Evolutionary conservation across 2,329 filamentous ascomycete species (phyloP).

Genomic region (Cladosporium oxysporum): DNA sequence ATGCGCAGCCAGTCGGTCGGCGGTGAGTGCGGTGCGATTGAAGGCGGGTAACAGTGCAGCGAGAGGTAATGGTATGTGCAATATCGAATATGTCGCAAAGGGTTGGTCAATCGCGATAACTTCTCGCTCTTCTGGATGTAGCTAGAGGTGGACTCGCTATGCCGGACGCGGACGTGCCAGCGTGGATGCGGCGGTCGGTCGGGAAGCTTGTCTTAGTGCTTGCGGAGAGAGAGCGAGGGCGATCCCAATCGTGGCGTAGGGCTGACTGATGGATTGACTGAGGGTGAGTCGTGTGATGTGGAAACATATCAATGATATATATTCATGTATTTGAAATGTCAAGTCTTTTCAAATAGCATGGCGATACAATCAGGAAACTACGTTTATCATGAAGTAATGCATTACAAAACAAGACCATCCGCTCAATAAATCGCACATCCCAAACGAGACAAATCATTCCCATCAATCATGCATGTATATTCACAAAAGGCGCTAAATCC

Average conservation of each 20-base stretch:
- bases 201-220: constrained; percentile 4
- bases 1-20: neutral
- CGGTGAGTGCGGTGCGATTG: neutral
- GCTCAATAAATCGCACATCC: neutral
- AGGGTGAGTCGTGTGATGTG: neutral
- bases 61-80: neutral
- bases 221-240: neutral
- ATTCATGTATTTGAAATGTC: neutral
- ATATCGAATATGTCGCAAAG: neutral
- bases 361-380: neutral
- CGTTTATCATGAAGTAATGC: neutral
- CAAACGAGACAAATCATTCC: neutral
- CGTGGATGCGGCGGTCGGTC: constrained; percentile 6
- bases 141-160: neutral
- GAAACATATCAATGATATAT: neutral
- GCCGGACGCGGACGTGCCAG: neutral
- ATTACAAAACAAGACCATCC: neutral
- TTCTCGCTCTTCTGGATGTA: neutral
- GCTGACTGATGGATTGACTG: neutral
- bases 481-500: neutral
- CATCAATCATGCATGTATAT: neutral
- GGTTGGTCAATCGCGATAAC: neutral
- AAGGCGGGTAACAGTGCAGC: neutral
- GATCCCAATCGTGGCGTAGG: constrained; percentile 8
- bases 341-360: too few relatives aligned